A percentile compares a stretch with the other conserved stretches of the same genome.
Evolutionary conservation across 192 early-diverging fungal genomes (phyloP).

Genomic region (Diversispora eburnea): DNA sequence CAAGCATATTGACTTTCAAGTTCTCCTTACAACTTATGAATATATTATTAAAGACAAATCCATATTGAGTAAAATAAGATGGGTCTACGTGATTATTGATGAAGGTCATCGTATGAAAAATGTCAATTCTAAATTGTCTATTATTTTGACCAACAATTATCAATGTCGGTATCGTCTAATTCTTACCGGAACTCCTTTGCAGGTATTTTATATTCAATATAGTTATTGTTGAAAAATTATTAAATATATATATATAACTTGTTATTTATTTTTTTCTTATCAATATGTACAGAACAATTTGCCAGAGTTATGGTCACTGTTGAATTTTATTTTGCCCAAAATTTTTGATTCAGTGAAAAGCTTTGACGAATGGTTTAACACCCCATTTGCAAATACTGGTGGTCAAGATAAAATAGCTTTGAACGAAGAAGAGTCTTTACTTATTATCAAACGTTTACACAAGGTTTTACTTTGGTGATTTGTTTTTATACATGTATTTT

Average conservation of each 20-base stretch:
- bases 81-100: conserved; percentile 98
- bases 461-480: conserved; percentile 49
- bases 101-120: conserved; percentile 99
- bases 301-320: conserved; percentile 92
- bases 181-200: conserved; percentile 97
- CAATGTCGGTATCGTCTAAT: conserved; percentile 87
- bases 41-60: conserved; percentile 92
- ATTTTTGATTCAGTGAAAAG: conserved; percentile 96
- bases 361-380: conserved; percentile 99
- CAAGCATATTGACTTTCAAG: conserved; percentile 80
- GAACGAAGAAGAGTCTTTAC: conserved; percentile 97
- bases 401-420: conserved; percentile 87
- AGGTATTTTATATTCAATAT: conserved; percentile 44
- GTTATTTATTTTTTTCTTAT: not conserved
- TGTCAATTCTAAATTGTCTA: conserved; percentile 78
- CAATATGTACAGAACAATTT: conserved; percentile 76
- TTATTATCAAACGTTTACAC: conserved; percentile 95
- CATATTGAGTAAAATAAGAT: conserved; percentile 83
- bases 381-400: conserved; percentile 78
- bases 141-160: conserved; percentile 85
- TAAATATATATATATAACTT: not conserved
- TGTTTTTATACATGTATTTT: not conserved
- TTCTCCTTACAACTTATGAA: conserved; percentile 95
- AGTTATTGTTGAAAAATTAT: not conserved
- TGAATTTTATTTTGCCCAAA: conserved; percentile 94